Base-by-base conservation (phyloP, 1,284 basidiomycete species). In the Cutaneotrichosporon mucoides region DNA sequence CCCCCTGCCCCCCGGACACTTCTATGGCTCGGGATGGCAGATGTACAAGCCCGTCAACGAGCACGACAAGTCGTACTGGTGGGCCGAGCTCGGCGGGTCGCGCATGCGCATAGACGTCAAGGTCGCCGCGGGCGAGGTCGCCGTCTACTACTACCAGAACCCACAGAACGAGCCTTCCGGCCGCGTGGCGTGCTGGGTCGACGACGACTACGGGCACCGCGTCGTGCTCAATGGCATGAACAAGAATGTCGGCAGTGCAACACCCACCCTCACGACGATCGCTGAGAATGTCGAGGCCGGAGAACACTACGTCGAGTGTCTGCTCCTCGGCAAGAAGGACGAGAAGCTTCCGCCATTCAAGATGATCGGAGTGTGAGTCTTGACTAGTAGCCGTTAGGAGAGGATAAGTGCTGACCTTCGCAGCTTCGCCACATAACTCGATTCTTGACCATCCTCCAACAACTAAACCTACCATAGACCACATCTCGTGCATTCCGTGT, bases 11-110 rank as follows among this genome's bases (percentile, higher is more conserved):
- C 85, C 87, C 0, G 89, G 88, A 40, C 80, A 94, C 66, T 96
- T 97, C 79, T 88, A 87, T 62, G 93, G 92, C 36, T 88, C 88
- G 0, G 93, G 93, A 4, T 97, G 93, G 92, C 81, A 83, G 58
- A 84, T 85, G 1, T 83, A 84, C 71, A 89, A 91, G 72, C 90
- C 91, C 1, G 79, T 82, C 46, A 79, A 77, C 45, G 55, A 65
- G 12, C 79, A 81, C 58, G 82, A 84, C 55, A 82, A 83, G 60
- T 89, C 95, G 78, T 95, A 94, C 73, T 97, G 92, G 88, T 72
- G 70, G 50, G 66, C 71, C 7, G 86, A 86, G 57, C 79, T 88
- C 56, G 89, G 88, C 5, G 86, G 86, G 58, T 88, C 87, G 68
- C 84, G 84, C 71, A 76, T 96, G 56, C 82, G 92, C 43, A 84